Conservation (phyloP, 768 basidiomycete genomes). For the Strobilomyces dryophilus region DNA sequence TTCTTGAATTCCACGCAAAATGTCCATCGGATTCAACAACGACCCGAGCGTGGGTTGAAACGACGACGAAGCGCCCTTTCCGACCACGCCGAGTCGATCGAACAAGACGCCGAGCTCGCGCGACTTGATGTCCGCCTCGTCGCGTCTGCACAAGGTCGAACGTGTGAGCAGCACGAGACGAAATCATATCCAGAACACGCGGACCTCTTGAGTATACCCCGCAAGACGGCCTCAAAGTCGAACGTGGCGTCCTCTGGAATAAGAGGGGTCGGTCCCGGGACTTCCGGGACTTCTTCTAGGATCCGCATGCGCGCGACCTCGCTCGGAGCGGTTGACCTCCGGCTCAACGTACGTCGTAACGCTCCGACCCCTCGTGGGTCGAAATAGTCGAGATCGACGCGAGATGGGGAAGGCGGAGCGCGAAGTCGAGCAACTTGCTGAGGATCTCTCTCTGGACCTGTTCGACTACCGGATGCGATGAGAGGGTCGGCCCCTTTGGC, state of each 20-base stretch:
- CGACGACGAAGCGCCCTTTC: constrained; percentile 51
- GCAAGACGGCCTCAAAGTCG: constrained; percentile 28
- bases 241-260: constrained; percentile 11
- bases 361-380: constrained; percentile 46
- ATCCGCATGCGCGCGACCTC: not conserved
- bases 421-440: constrained; percentile 1
- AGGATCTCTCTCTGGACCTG: not conserved
- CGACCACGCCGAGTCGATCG: constrained; percentile 53
- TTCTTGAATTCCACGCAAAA: constrained; percentile 40
- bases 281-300: not conserved
- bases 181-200: not conserved
- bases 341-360: constrained; percentile 15
- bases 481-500: constrained; percentile 2
- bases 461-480: not conserved
- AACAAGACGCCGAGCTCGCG: constrained; percentile 63
- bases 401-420: constrained; percentile 20
- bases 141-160: constrained; percentile 32
- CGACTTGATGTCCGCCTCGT: constrained; percentile 44
- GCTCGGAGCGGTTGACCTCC: constrained; percentile 12
- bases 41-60: constrained; percentile 62
- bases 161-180: not conserved
- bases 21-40: constrained; percentile 48
- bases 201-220: constrained; percentile 23
- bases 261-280: not conserved
- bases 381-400: constrained; percentile 46